phyloP scores from a whole-genome alignment of 371 early-diverging fungal species.

The Haplosporangium sp. region DNA sequence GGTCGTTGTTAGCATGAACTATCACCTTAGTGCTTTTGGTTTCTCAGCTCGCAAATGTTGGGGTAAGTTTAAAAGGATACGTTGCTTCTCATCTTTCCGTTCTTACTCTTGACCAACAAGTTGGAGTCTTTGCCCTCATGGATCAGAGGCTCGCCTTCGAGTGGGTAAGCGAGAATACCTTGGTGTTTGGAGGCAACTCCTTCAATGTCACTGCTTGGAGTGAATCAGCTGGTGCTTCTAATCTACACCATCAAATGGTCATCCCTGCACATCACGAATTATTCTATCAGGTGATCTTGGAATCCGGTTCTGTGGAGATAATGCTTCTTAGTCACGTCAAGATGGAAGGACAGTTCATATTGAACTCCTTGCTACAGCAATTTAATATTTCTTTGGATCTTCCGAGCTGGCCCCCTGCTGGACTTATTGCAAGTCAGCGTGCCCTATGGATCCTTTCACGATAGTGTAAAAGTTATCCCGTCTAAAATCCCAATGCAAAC shows the following conservation, averaged over 20 bases:
- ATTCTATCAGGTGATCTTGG: slow-evolving; percentile 52
- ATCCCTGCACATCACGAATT: slow-evolving; percentile 31
- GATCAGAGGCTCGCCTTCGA: slow-evolving; percentile 61
- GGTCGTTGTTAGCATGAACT: slow-evolving; percentile 46
- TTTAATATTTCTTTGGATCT: slow-evolving; percentile 27
- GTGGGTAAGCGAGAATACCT: slow-evolving; percentile 62
- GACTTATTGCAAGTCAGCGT: background rate
- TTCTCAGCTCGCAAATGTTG: slow-evolving; percentile 45
- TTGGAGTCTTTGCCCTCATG: slow-evolving; percentile 58
- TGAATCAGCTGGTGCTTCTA: slow-evolving; percentile 60
- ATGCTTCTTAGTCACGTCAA: slow-evolving; percentile 4
- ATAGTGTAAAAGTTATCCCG: slow-evolving; percentile 14
- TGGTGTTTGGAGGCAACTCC: slow-evolving; percentile 62
- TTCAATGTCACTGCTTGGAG: slow-evolving; percentile 57
- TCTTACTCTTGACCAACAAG: slow-evolving; percentile 7
- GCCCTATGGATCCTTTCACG: background rate
- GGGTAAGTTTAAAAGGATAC: slow-evolving; percentile 12
- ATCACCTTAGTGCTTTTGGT: slow-evolving; percentile 50
- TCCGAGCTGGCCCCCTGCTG: slow-evolving; percentile 9
- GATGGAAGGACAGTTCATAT: slow-evolving; percentile 16
- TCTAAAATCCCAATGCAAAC: slow-evolving; percentile 10
- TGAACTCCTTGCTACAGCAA: slow-evolving; percentile 12
- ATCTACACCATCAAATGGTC: slow-evolving; percentile 39
- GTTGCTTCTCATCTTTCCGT: background rate
- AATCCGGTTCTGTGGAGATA: slow-evolving; percentile 33